These are phyloP conservation scores for Theobroma cacao DNA, from an alignment of 345 rosid species.

Conservation along the genomic window DNA sequence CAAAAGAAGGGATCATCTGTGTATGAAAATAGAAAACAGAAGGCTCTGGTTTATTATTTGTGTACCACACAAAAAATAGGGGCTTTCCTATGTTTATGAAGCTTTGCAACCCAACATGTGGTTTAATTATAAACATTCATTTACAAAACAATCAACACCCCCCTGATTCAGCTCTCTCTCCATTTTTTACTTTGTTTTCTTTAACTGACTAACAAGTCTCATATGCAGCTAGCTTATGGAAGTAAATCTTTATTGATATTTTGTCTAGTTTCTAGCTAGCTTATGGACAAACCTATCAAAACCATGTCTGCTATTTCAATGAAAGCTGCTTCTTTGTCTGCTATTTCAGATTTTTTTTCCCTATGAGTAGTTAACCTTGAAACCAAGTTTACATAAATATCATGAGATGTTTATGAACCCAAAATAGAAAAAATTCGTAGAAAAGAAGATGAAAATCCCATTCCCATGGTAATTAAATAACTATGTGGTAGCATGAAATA, in stretches of 20 bases:
- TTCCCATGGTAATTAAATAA: no score
- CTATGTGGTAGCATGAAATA: no score
- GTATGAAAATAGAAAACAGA: background rate
- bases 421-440: no score
- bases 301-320: background rate
- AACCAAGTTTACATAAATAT: background rate
- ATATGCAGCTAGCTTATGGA: no score
- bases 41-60: background rate
- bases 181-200: background rate
- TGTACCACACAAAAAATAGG: background rate
- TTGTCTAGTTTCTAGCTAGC: background rate
- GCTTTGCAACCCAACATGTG: background rate
- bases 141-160: background rate
- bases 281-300: background rate
- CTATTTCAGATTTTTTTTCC: background rate
- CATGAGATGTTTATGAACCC: background rate
- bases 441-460: no score
- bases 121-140: background rate
- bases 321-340: constrained; percentile 4
- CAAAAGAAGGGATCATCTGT: background rate
- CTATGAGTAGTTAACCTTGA: background rate
- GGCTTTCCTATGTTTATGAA: no score
- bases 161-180: background rate
- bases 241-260: background rate
- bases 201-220: background rate